phyloP scores from a whole-genome alignment of 331 rosid genomes.

The Pyrus hybrid region DNA sequence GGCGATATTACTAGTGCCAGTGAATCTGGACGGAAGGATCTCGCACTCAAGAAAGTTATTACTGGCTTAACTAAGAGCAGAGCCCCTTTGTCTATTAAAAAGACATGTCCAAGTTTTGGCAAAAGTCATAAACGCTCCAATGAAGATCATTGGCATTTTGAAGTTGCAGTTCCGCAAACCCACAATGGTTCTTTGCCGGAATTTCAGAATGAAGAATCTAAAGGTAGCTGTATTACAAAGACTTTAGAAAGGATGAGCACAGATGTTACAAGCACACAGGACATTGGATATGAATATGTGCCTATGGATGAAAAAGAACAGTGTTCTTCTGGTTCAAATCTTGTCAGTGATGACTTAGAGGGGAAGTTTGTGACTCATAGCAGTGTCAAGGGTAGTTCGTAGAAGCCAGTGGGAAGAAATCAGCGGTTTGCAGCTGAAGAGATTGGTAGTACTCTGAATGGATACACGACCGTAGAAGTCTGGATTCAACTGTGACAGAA shows the following conservation, averaged over 20 bases:
- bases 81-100: constrained; percentile 51
- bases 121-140: constrained; percentile 34
- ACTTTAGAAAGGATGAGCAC: constrained; percentile 48
- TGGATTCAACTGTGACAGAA: constrained; percentile 57
- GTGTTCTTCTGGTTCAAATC: constrained; percentile 63
- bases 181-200: constrained; percentile 27
- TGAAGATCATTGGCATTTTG: constrained; percentile 67
- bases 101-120: constrained; percentile 37
- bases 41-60: constrained; percentile 28
- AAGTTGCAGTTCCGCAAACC: constrained; percentile 57
- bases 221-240: constrained; percentile 71
- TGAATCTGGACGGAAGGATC: constrained; percentile 51
- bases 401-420: constrained; percentile 34
- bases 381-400: constrained; percentile 22
- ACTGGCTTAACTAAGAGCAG: constrained; percentile 30
- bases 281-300: constrained; percentile 52
- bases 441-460: constrained; percentile 26
- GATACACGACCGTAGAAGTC: constrained; percentile 51
- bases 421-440: constrained; percentile 38
- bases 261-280: constrained; percentile 53
- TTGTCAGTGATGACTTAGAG: constrained; percentile 32
- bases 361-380: constrained; percentile 43
- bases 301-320: constrained; percentile 75
- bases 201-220: constrained; percentile 63
- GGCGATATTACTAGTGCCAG: constrained; percentile 51